These are phyloP conservation scores for Soucietia sequanensis DNA, from an alignment of 805 yeast species.

Conservation along the genomic window DNA sequence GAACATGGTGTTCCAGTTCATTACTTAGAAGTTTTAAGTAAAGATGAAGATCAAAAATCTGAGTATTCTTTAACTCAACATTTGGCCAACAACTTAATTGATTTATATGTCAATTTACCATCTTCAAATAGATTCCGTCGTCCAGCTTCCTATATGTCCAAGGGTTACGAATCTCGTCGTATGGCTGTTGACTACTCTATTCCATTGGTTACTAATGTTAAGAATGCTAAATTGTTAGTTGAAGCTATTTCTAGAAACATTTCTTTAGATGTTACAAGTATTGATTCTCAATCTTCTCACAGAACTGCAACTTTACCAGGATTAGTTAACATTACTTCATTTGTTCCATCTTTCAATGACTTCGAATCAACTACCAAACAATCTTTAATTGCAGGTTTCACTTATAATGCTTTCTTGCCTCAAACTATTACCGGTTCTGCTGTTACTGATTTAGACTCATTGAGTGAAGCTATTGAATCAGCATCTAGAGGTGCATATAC, in stretches of 20 bases:
- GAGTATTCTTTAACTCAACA: conserved; percentile 96
- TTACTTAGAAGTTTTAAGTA: conserved; percentile 83
- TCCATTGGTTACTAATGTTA: conserved; percentile 96
- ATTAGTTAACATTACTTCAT: conserved; percentile 76
- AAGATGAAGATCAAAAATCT: conserved; percentile 75
- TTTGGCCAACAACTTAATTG: conserved; percentile 94
- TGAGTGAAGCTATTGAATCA: conserved; percentile 60
- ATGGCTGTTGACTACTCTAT: conserved; percentile 99
- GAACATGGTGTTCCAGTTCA: conserved; percentile 94
- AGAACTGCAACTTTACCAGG: conserved; percentile 83
- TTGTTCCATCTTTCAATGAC: conserved; percentile 69
- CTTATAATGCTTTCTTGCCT: conserved; percentile 80
- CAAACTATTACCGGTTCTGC: conserved; percentile 60
- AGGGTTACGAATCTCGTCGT: conserved; percentile 98
- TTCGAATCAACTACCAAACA: conserved; percentile 67
- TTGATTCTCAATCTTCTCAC: conserved; percentile 91
- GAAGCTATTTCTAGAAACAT: conserved; percentile 85
- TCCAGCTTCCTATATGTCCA: conserved; percentile 96
- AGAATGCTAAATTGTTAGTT: conserved; percentile 91
- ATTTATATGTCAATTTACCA: conserved; percentile 93
- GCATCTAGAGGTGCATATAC: conserved; percentile 65
- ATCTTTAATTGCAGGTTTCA: conserved; percentile 83
- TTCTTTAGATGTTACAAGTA: conserved; percentile 64
- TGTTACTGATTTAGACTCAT: conserved; percentile 62
- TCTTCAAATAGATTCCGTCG: conserved; percentile 96